phyloP scores from a whole-genome alignment of 345 rosid genomes.

The Salix suchowensis region DNA sequence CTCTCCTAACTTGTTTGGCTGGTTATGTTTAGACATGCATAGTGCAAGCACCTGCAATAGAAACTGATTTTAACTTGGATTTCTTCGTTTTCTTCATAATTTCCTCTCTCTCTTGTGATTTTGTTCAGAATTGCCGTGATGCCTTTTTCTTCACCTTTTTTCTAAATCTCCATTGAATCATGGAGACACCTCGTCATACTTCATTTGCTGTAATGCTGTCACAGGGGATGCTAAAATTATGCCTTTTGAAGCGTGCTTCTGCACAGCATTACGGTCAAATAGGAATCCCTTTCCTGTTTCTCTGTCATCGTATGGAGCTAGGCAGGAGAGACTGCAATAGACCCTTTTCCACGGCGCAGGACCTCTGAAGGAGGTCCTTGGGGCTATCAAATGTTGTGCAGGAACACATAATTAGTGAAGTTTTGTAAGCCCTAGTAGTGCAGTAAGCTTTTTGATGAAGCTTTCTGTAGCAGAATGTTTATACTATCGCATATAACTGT shows the following conservation, averaged over 20 bases:
- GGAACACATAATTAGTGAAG: not conserved
- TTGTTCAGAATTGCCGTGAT: not conserved
- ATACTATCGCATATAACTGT: not conserved
- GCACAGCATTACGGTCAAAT: not conserved
- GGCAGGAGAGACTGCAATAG: not conserved
- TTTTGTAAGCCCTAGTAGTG: not conserved
- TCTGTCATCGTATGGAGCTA: not conserved
- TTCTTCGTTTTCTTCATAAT: not conserved
- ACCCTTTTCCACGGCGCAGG: not conserved
- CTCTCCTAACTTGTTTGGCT: not conserved
- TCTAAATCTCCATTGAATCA: not conserved
- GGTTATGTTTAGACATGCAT: not conserved
- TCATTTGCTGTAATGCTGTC: not conserved
- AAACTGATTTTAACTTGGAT: not conserved
- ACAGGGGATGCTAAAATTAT: not conserved
- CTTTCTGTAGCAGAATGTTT: not conserved
- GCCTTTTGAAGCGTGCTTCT: not conserved
- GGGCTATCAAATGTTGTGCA: slow-evolving; percentile 4
- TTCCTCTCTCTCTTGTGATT: not conserved
- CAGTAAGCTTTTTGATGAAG: not conserved
- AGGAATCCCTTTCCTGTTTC: not conserved
- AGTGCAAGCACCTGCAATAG: not conserved
- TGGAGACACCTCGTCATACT: not conserved
- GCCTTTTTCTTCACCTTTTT: not conserved
- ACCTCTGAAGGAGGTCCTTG: not conserved